phyloP scores from a whole-genome alignment of 2,329 filamentous ascomycete species.

The Xylaria polymorpha region DNA sequence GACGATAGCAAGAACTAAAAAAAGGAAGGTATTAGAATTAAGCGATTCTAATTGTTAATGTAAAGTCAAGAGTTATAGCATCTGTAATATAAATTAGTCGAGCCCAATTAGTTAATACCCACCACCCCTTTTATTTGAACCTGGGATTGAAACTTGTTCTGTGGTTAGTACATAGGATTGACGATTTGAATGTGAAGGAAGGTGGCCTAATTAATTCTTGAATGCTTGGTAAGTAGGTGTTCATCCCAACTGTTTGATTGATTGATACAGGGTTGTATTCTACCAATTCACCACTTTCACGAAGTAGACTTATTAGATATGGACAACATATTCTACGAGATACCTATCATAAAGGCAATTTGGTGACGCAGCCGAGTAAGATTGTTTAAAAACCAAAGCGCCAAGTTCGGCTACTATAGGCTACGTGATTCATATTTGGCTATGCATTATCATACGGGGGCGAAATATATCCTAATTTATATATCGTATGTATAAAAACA shows the following conservation, averaged over 20 bases:
- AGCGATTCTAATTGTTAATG: no score
- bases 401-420: background rate
- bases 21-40: no score
- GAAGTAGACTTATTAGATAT: background rate
- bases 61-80: no score
- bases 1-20: background rate
- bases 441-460: background rate
- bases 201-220: no score
- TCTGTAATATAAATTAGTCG: constrained; percentile 5
- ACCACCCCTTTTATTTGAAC: background rate
- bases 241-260: background rate
- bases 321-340: background rate
- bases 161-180: background rate
- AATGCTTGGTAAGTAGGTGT: no score
- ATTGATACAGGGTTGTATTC: background rate
- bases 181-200: background rate
- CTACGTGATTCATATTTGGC: background rate
- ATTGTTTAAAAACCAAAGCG: background rate
- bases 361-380: background rate
- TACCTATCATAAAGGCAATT: background rate
- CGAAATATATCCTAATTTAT: background rate
- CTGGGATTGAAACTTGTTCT: background rate
- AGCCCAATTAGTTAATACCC: background rate
- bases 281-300: background rate
- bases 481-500: background rate